These are phyloP conservation scores for Sporothrix phasma DNA, from an alignment of 2,329 filamentous ascomycete genomes.

Conservation along the genomic window DNA sequence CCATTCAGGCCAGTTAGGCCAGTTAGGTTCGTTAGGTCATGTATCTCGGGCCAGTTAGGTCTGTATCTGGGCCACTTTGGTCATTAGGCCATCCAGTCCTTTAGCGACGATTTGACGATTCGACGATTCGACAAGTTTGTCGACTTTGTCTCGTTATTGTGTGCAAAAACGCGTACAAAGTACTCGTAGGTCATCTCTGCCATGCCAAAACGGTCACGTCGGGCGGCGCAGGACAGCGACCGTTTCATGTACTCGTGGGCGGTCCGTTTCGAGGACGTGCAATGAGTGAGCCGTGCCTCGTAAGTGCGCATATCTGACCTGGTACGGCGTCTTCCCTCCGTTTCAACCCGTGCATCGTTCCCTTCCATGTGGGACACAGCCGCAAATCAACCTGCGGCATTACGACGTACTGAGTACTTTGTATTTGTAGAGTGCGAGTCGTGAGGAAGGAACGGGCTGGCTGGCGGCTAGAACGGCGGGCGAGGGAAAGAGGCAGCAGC, in stretches of 20 bases:
- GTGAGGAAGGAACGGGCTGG: conserved; percentile 1
- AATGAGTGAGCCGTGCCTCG: too few species aligned
- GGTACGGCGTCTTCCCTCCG: background rate
- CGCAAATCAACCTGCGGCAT: too few species aligned
- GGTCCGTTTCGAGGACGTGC: too few species aligned
- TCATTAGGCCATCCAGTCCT: background rate
- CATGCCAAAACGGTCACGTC: background rate
- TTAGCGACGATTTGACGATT: background rate
- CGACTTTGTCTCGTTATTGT: background rate
- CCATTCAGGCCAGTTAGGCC: too few species aligned
- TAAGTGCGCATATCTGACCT: background rate
- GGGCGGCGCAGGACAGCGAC: background rate
- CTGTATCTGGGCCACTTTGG: too few species aligned
- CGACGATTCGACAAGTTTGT: background rate
- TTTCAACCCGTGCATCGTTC: background rate
- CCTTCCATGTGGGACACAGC: background rate
- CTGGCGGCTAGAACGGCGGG: conserved; percentile 3
- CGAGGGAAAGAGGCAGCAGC: background rate
- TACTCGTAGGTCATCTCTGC: background rate
- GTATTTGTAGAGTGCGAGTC: background rate
- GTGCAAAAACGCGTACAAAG: background rate
- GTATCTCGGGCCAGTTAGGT: too few species aligned
- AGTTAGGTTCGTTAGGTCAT: too few species aligned
- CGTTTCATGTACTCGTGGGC: background rate
- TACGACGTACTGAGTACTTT: too few species aligned